These are phyloP conservation scores for Pyropia haitanensis DNA, from an alignment of 23 red algal genomes.

Conservation along the genomic window DNA sequence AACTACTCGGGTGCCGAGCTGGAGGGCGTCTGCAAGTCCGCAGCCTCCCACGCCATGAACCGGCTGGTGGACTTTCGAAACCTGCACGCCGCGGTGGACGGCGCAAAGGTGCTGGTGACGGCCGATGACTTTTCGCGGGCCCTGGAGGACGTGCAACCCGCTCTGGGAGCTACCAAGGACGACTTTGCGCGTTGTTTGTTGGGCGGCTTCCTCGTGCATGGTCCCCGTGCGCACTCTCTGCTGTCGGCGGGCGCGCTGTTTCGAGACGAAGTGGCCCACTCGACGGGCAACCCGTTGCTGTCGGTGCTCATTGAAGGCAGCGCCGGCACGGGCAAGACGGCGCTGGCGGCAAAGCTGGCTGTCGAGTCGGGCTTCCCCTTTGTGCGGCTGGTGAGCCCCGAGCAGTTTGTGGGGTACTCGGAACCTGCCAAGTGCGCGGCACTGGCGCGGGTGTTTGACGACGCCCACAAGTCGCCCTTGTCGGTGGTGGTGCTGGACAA, in stretches of 20 bases:
- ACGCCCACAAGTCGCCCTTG: slow-evolving; percentile 87
- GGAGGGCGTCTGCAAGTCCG: slow-evolving; percentile 94
- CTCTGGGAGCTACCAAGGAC: slow-evolving; percentile 76
- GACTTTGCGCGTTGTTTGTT: slow-evolving; percentile 77
- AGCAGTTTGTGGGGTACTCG: slow-evolving; percentile 85
- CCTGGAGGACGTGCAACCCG: slow-evolving; percentile 80
- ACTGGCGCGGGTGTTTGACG: slow-evolving; percentile 85
- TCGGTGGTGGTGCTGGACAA: slow-evolving; percentile 91
- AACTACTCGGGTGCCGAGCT: slow-evolving; percentile 99
- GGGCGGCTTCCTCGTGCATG: slow-evolving; percentile 80
- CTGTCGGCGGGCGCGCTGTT: slow-evolving; percentile 71
- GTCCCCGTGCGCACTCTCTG: slow-evolving; percentile 47
- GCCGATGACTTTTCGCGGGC: slow-evolving; percentile 89
- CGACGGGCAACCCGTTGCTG: slow-evolving; percentile 68
- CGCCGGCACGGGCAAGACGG: slow-evolving; percentile 92
- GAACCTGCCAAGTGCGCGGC: slow-evolving; percentile 85
- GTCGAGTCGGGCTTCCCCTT: slow-evolving; percentile 95
- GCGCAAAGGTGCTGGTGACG: slow-evolving; percentile 47
- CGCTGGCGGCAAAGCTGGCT: slow-evolving; percentile 83
- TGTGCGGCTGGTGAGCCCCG: slow-evolving; percentile 75
- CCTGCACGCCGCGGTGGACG: slow-evolving; percentile 58
- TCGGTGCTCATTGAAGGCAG: slow-evolving; percentile 92
- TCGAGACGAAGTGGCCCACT: slow-evolving; percentile 67
- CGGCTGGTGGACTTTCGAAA: slow-evolving; percentile 87
- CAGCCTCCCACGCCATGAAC: slow-evolving; percentile 84